phyloP scores from a whole-genome alignment of 2,329 filamentous ascomycete genomes.

The Lachnellula subtilissima region DNA sequence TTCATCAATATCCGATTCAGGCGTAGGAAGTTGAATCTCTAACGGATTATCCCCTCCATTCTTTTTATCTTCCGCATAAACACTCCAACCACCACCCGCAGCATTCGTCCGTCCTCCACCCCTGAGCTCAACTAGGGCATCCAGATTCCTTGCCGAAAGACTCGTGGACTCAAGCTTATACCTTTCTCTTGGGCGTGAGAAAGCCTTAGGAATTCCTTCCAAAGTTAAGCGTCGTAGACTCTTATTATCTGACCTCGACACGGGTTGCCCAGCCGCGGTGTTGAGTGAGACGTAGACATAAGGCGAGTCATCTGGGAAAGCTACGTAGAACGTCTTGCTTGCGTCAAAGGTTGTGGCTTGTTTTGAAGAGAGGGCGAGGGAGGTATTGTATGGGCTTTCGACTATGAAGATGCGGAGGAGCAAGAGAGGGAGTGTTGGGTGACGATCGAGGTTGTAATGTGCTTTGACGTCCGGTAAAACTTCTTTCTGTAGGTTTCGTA shows the following conservation, averaged over 20 bases:
- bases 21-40: slow-evolving; percentile 36
- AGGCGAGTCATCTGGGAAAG: slow-evolving; percentile 76
- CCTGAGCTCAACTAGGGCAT: slow-evolving; percentile 62
- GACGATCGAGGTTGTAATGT: slow-evolving; percentile 75
- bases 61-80: slow-evolving; percentile 62
- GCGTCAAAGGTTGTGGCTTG: slow-evolving; percentile 47
- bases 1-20: slow-evolving; percentile 37
- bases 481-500: slow-evolving; percentile 69
- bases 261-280: slow-evolving; percentile 43
- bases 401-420: slow-evolving; percentile 75
- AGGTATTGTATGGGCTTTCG: slow-evolving; percentile 73
- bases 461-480: slow-evolving; percentile 76
- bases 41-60: slow-evolving; percentile 41
- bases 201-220: slow-evolving; percentile 75
- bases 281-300: slow-evolving; percentile 66
- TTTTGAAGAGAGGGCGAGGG: slow-evolving; percentile 40
- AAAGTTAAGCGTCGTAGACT: slow-evolving; percentile 67
- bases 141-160: slow-evolving; percentile 66
- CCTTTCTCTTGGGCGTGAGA: slow-evolving; percentile 68
- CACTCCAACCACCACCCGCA: slow-evolving; percentile 72
- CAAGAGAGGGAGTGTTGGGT: slow-evolving; percentile 61
- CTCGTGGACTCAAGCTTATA: slow-evolving; percentile 65
- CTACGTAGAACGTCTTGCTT: slow-evolving; percentile 70
- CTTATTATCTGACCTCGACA: slow-evolving; percentile 44
- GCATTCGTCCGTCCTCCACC: slow-evolving; percentile 66